Percentiles rank a stretch among this genome's conserved stretches.
Conservation (phyloP, 129 eudicot species). For the Dittrichia graveolens region DNA sequence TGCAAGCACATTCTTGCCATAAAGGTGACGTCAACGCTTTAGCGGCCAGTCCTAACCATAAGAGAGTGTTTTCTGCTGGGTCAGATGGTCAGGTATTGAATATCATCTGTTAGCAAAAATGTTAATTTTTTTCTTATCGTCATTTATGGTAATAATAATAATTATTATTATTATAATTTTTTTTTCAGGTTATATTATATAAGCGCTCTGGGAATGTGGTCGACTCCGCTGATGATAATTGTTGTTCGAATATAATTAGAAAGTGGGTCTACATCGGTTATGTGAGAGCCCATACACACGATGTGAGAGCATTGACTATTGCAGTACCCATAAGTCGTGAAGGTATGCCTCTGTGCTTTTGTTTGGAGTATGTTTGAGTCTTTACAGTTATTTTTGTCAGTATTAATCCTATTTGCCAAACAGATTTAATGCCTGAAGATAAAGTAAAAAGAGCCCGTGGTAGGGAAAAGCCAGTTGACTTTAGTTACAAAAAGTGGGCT, state of each 20-base stretch:
- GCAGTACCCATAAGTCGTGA: constrained; percentile 86
- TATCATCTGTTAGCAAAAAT: neutral
- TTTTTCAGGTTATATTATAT: constrained; percentile 71
- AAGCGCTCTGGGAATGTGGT: constrained; percentile 51
- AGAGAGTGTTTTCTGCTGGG: constrained; percentile 85
- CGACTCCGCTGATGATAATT: constrained; percentile 34
- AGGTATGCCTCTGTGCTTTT: constrained; percentile 41
- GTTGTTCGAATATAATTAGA: constrained; percentile 35
- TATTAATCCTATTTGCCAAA: neutral
- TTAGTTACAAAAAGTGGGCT: constrained; percentile 94
- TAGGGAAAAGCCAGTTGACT: constrained; percentile 60
- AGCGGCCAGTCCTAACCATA: constrained; percentile 81
- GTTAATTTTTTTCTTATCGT: neutral
- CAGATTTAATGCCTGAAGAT: constrained; percentile 59
- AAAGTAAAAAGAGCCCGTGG: constrained; percentile 63
- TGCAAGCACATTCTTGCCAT: constrained; percentile 81
- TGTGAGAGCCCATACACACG: constrained; percentile 89
- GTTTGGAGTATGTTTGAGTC: neutral
- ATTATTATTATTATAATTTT: neutral
- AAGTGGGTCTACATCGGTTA: constrained; percentile 87
- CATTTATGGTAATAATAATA: neutral
- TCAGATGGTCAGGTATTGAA: constrained; percentile 90
- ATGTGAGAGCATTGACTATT: constrained; percentile 77
- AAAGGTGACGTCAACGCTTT: constrained; percentile 90
- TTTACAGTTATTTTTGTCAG: neutral